These are phyloP conservation scores for Paraconiothyrium brasiliense DNA, from an alignment of 2,329 filamentous ascomycete genomes.

Conservation along the genomic window DNA sequence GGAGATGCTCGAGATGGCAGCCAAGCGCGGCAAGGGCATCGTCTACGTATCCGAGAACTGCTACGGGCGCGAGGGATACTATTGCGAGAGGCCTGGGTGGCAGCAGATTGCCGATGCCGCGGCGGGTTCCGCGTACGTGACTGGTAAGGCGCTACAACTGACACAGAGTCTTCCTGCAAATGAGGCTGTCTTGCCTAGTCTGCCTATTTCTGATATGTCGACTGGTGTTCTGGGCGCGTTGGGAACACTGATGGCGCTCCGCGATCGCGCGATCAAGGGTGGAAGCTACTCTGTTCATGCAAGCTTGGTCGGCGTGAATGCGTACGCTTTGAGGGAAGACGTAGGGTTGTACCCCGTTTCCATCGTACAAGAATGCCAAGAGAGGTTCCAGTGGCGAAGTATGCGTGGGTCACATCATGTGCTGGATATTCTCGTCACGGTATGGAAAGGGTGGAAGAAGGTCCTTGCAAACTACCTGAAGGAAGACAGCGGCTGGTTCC, in stretches of 20 bases:
- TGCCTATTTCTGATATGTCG: slow-evolving; percentile 43
- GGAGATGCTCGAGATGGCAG: slow-evolving; percentile 53
- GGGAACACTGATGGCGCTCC: slow-evolving; percentile 36
- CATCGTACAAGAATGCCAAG: slow-evolving; percentile 34
- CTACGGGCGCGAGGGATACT: slow-evolving; percentile 60
- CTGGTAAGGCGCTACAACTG: slow-evolving; percentile 43
- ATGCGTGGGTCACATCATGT: slow-evolving; percentile 43
- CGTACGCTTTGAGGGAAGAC: slow-evolving; percentile 41
- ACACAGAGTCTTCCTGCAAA: slow-evolving; percentile 35
- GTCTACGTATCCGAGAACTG: slow-evolving; percentile 62
- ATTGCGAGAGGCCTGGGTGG: slow-evolving; percentile 59
- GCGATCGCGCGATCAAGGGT: slow-evolving; percentile 31
- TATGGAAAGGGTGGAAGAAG: slow-evolving; percentile 38
- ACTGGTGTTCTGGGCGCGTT: slow-evolving; percentile 38
- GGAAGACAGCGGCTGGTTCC: slow-evolving; percentile 33
- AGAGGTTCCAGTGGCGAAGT: slow-evolving; percentile 35
- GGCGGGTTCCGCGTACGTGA: slow-evolving; percentile 51
- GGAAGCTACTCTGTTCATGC: slow-evolving; percentile 30
- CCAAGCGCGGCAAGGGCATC: slow-evolving; percentile 54
- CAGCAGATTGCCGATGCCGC: slow-evolving; percentile 59
- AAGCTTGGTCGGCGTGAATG: slow-evolving; percentile 43
- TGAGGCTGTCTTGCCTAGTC: slow-evolving; percentile 33
- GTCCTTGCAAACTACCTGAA: slow-evolving; percentile 29
- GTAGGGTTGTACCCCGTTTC: slow-evolving; percentile 45
- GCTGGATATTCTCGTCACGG: slow-evolving; percentile 38